phyloP scores from a whole-genome alignment of 139 green algal species.

The Chlamydomonas sp. region DNA sequence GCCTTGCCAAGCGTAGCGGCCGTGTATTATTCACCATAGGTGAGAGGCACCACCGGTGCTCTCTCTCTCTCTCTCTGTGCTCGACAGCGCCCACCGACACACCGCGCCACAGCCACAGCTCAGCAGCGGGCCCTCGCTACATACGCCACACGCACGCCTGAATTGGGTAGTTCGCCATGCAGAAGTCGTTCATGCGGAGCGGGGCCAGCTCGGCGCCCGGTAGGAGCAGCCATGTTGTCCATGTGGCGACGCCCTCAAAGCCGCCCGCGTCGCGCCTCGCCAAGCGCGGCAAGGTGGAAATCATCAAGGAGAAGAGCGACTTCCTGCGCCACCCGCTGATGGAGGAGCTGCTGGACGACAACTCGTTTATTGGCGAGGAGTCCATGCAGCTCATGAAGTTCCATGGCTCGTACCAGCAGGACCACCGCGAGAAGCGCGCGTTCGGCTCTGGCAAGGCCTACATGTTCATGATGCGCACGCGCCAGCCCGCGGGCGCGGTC shows the following conservation, averaged over 20 bases:
- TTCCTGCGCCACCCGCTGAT: conserved; percentile 96
- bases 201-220: conserved; percentile 7
- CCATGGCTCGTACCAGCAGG: conserved; percentile 95
- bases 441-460: conserved; percentile 91
- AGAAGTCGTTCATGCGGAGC: too few relatives aligned
- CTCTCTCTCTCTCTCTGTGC: too few relatives aligned
- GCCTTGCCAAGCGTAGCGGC: too few relatives aligned
- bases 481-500: conserved; percentile 82
- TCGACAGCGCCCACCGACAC: too few relatives aligned
- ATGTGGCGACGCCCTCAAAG: conserved; percentile 66
- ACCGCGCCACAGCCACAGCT: too few relatives aligned
- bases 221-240: conserved; percentile 18
- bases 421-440: conserved; percentile 90
- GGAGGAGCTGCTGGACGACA: conserved; percentile 80
- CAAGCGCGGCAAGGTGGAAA: conserved; percentile 88
- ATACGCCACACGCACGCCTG: too few relatives aligned
- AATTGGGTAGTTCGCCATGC: too few relatives aligned
- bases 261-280: conserved; percentile 57
- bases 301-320: conserved; percentile 94
- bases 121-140: too few relatives aligned
- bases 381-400: conserved; percentile 99
- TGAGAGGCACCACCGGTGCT: too few relatives aligned
- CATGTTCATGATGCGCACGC: conserved; percentile 99
- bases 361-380: conserved; percentile 78
- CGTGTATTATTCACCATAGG: too few relatives aligned